Evolutionary conservation across 2,329 filamentous ascomycete species (phyloP), one percentile per base, ranked within the genome.

Genomic region (Aureobasidium sp.): DNA sequence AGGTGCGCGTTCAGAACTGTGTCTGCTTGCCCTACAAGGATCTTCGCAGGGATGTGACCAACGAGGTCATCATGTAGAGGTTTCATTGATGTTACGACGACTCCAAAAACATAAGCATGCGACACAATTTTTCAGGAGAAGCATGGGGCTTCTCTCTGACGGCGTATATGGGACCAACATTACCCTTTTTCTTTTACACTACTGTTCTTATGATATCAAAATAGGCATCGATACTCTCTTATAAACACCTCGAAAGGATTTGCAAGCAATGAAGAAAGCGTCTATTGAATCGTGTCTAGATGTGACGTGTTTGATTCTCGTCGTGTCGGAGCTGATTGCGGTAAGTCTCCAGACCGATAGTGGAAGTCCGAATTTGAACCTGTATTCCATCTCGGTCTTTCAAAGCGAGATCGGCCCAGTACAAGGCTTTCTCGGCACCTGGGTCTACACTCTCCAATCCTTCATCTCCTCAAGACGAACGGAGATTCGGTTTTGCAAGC

Each of bases 21-120:
- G 87, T 99, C 63, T 97, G 94, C 78, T 77, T 99, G 79, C 94
- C 94, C 10, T 96, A 92, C 77, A 99, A 99, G 83, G 94, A 97
- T 79, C 78, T 99, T 74, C 97, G 97, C 86, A 85, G 92, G 79
- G 91, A 96, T 74, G 91, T 96, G 63, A 77, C 85, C 65, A 92
- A 93, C 70, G 83, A 85, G 70, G 90, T 96, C 71, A 97, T 97
- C 74, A 97, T 97, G 92, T 97, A 84, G 81, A 54, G 16, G 27
- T 27, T 27, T 42, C 9, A 21, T 15, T 27, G 13, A 21, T 54
- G 37, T 36, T 32, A 30, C 15, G 53, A 39, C 53, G 41, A 36
- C 25, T 36, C 53, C 37, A 30, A 42, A 54, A 54, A 42, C 27
- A 41, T 30, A 32, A n/a, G 37, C 50, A 42, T 42, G 42, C 30